Conservation (phyloP, 164 flowering plant species). For the Hamamelis virginiana region DNA sequence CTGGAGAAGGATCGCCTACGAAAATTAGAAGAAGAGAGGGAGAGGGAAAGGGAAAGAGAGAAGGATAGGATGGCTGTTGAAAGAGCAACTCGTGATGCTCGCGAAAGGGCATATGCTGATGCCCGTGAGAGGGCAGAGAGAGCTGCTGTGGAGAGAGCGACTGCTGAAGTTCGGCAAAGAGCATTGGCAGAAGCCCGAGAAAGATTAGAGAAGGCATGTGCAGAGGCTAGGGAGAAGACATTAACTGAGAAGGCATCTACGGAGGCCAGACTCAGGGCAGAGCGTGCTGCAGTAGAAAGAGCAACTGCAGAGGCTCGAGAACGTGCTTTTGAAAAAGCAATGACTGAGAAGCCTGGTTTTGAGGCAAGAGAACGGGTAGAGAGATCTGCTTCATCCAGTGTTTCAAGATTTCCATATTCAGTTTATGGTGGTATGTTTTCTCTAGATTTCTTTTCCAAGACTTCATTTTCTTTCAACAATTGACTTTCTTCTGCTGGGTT, state of each 20-base stretch:
- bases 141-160: conserved; percentile 38
- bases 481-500: conserved; percentile 4
- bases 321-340: conserved; percentile 32
- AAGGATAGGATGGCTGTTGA: conserved; percentile 72
- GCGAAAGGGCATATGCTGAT: conserved; percentile 35
- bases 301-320: conserved; percentile 46
- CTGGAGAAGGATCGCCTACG: conserved; percentile 38
- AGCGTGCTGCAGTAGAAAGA: conserved; percentile 47
- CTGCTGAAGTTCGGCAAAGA: conserved; percentile 36
- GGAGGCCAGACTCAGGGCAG: conserved; percentile 39
- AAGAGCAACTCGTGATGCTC: conserved; percentile 36
- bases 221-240: conserved; percentile 43
- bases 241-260: conserved; percentile 24
- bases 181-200: conserved; percentile 38
- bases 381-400: conserved; percentile 24
- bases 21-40: conserved; percentile 58
- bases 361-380: conserved; percentile 32
- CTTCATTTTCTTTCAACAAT: neutral
- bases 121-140: conserved; percentile 40
- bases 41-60: conserved; percentile 65
- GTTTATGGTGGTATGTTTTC: conserved; percentile 28
- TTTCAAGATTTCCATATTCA: conserved; percentile 24
- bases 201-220: conserved; percentile 43
- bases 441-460: neutral
- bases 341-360: conserved; percentile 30